Evolutionary conservation across 106 monocot genomes (phyloP).

Genomic region (Agapanthus africanus): DNA sequence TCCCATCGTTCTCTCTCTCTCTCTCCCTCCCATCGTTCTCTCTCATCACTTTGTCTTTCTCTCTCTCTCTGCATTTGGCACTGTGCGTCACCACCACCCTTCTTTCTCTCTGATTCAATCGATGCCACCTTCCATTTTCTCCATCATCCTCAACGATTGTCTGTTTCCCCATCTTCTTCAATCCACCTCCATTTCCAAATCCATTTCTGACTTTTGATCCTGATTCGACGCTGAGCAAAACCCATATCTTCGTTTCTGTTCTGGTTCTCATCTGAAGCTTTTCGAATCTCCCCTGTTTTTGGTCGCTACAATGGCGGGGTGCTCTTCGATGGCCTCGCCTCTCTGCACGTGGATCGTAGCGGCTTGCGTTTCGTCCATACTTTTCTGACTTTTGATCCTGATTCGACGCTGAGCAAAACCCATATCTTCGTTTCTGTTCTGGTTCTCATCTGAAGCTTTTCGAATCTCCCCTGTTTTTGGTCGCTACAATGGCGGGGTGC

Average conservation of each 20-base stretch:
- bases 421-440: conserved; percentile 4
- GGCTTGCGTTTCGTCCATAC: conserved; percentile 18
- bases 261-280: neutral
- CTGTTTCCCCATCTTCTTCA: neutral
- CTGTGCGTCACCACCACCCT: neutral
- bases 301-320: neutral
- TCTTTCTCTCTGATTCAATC: neutral
- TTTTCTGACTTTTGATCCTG: neutral
- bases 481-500: neutral
- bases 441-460: neutral
- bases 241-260: conserved; percentile 6
- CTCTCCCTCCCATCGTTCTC: too few species aligned
- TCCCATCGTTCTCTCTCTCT: too few species aligned
- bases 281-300: neutral
- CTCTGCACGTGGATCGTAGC: conserved; percentile 24
- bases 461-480: neutral
- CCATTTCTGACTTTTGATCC: neutral
- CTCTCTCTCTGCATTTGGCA: neutral
- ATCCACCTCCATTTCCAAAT: neutral
- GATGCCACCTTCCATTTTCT: neutral
- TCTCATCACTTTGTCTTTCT: neutral
- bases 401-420: neutral
- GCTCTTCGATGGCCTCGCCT: conserved; percentile 15
- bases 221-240: neutral
- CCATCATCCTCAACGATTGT: neutral